These are phyloP conservation scores for Ceriops tagal DNA, from an alignment of 345 rosid genomes.

Conservation along the genomic window DNA sequence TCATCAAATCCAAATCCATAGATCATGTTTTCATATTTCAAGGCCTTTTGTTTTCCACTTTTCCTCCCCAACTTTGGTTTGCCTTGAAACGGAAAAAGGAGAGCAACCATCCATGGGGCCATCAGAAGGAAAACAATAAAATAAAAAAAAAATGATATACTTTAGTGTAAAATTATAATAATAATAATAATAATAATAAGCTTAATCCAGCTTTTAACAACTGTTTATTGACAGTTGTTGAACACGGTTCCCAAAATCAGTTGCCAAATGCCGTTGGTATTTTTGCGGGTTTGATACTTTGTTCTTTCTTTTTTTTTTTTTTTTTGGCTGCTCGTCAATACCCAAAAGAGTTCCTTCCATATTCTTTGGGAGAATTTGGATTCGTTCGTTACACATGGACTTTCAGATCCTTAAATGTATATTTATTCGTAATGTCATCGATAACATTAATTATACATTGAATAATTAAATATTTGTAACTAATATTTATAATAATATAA, in stretches of 20 bases:
- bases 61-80: not conserved
- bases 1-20: not conserved
- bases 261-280: conserved; percentile 3
- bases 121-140: too few relatives aligned
- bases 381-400: not conserved
- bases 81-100: not conserved
- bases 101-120: not conserved
- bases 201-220: conserved; percentile 17
- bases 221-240: conserved; percentile 20
- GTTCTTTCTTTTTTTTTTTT: too few relatives aligned
- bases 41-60: not conserved
- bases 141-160: not conserved
- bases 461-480: too few relatives aligned
- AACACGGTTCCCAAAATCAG: conserved; percentile 36
- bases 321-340: not conserved
- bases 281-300: not conserved
- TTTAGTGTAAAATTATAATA: too few relatives aligned
- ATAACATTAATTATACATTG: too few relatives aligned
- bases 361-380: too few relatives aligned
- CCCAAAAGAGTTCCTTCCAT: conserved; percentile 1
- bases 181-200: not conserved
- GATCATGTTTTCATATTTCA: conserved; percentile 6
- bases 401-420: not conserved
- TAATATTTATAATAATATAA: too few relatives aligned
- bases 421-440: too few relatives aligned